Percentiles rank a stretch among this genome's conserved stretches.
phyloP scores from a whole-genome alignment of 352 stramenopile genomes.

The Phytophthora citricola region DNA sequence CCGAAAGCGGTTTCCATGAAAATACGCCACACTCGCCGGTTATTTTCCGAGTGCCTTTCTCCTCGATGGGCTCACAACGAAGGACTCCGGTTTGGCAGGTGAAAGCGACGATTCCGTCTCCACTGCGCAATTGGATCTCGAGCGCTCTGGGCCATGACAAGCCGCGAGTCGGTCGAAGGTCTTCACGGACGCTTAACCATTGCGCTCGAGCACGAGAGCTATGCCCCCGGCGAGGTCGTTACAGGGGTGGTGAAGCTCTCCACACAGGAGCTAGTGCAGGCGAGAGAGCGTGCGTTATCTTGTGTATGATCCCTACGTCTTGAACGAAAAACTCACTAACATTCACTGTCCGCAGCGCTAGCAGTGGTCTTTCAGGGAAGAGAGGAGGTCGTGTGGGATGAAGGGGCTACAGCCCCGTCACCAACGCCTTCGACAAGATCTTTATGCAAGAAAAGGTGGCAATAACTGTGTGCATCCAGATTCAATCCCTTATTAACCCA shows the following conservation, averaged over 20 bases:
- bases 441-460: slow-evolving; percentile 43
- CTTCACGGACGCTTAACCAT: slow-evolving; percentile 34
- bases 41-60: slow-evolving; percentile 27
- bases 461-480: not conserved
- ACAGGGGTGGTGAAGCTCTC: slow-evolving; percentile 31
- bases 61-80: not conserved
- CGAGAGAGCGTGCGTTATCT: slow-evolving; percentile 37
- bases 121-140: slow-evolving; percentile 23
- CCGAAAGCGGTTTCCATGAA: slow-evolving; percentile 25
- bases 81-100: not conserved
- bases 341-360: slow-evolving; percentile 22
- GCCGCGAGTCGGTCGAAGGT: slow-evolving; percentile 39
- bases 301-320: not conserved
- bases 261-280: slow-evolving; percentile 29
- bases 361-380: slow-evolving; percentile 33
- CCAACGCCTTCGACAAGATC: slow-evolving; percentile 37
- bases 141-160: slow-evolving; percentile 23
- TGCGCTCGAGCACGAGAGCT: slow-evolving; percentile 31
- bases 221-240: slow-evolving; percentile 37
- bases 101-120: slow-evolving; percentile 14
- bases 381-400: slow-evolving; percentile 39
- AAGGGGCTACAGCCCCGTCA: slow-evolving; percentile 38
- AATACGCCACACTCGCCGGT: slow-evolving; percentile 23
- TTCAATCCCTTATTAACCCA: slow-evolving; percentile 7
- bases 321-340: slow-evolving; percentile 1